These are phyloP conservation scores for Kodamaea laetipori DNA, from an alignment of 805 yeast genomes.

Conservation along the genomic window DNA sequence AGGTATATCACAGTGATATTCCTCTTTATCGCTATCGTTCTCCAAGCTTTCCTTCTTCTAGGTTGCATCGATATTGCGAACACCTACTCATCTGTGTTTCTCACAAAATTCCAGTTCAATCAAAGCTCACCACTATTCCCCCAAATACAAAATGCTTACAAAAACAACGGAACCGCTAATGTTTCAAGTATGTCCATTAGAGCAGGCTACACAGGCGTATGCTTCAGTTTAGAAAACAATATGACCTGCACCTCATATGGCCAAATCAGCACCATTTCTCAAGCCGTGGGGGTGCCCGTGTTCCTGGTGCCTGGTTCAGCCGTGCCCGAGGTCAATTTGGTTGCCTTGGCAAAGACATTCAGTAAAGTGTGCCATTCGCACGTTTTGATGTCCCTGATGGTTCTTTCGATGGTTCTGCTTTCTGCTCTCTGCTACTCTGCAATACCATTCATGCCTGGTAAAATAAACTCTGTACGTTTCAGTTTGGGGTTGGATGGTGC, in stretches of 20 bases:
- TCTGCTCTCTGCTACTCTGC: slow-evolving; percentile 44
- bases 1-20: slow-evolving; percentile 42
- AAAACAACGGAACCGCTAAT: background rate
- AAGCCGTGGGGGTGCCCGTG: slow-evolving; percentile 31
- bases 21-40: slow-evolving; percentile 49
- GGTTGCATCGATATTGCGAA: slow-evolving; percentile 50
- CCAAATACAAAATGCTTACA: slow-evolving; percentile 30
- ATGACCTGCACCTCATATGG: slow-evolving; percentile 40
- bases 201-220: slow-evolving; percentile 60
- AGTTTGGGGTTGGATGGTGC: slow-evolving; percentile 34
- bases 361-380: slow-evolving; percentile 55
- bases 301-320: background rate
- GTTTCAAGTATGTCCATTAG: slow-evolving; percentile 43
- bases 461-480: slow-evolving; percentile 23
- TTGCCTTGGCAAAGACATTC: slow-evolving; percentile 49
- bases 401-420: slow-evolving; percentile 44
- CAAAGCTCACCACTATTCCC: slow-evolving; percentile 44
- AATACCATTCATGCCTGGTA: slow-evolving; percentile 54
- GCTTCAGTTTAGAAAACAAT: slow-evolving; percentile 42
- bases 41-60: slow-evolving; percentile 55
- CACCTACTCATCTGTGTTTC: slow-evolving; percentile 50
- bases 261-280: slow-evolving; percentile 23
- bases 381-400: slow-evolving; percentile 50
- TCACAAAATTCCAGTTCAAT: slow-evolving; percentile 53
- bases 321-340: slow-evolving; percentile 38